phyloP scores from a whole-genome alignment of 2,329 filamentous ascomycete genomes.

The Fusarium longipes region DNA sequence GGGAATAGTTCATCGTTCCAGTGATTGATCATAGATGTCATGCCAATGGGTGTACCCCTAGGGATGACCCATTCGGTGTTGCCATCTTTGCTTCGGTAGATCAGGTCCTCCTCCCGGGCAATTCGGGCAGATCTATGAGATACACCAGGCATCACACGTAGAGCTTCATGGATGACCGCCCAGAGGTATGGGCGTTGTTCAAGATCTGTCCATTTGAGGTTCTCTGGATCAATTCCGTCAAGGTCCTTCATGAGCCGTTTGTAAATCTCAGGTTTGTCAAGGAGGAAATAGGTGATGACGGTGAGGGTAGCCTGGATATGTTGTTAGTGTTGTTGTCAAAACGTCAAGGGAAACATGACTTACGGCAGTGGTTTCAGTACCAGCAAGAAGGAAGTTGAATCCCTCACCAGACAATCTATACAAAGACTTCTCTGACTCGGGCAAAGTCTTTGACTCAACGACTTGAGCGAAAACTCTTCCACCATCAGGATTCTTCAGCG shows the following conservation, averaged over 20 bases:
- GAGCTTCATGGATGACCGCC: conserved; percentile 53
- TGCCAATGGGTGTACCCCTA: conserved; percentile 49
- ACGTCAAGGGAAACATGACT: background rate
- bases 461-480: conserved; percentile 35
- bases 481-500: conserved; percentile 18
- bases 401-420: conserved; percentile 54
- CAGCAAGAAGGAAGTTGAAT: conserved; percentile 51
- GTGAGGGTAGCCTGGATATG: conserved; percentile 42
- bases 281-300: conserved; percentile 52
- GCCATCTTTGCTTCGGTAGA: conserved; percentile 42
- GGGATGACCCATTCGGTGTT: conserved; percentile 41
- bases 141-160: conserved; percentile 51
- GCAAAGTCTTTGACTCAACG: conserved; percentile 42
- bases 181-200: conserved; percentile 53
- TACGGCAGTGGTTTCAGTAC: conserved; percentile 54
- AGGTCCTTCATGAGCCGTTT: conserved; percentile 48
- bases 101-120: conserved; percentile 44
- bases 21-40: conserved; percentile 50
- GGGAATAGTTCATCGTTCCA: conserved; percentile 49
- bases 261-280: conserved; percentile 50
- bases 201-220: conserved; percentile 48
- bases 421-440: conserved; percentile 52
- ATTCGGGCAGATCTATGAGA: conserved; percentile 42
- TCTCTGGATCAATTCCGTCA: conserved; percentile 39
- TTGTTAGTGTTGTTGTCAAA: accelerated